Conservation (phyloP, 1,139 yeast genomes). For the Oligophagozyma castellii region DNA sequence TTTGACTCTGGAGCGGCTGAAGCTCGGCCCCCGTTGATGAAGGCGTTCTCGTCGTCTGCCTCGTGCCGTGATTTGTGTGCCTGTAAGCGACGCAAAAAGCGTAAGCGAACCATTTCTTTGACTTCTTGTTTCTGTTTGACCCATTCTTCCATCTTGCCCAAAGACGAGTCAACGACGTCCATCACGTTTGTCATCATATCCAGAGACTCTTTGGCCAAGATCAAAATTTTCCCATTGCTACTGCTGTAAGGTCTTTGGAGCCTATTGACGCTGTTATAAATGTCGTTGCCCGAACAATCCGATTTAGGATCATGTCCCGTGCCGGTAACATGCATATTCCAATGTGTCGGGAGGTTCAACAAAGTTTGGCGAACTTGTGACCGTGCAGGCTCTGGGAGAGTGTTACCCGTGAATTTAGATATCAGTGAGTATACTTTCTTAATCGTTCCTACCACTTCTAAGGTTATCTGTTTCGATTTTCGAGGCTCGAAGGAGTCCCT, state of each 20-base stretch:
- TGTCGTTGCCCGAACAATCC: neutral
- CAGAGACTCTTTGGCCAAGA: conserved; percentile 77
- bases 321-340: conserved; percentile 31
- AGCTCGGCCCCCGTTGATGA: neutral
- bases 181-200: conserved; percentile 80
- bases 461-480: conserved; percentile 39
- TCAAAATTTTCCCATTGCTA: conserved; percentile 49
- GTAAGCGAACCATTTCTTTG: conserved; percentile 20
- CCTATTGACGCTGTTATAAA: no score
- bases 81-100: no score
- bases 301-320: neutral
- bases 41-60: no score
- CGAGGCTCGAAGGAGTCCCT: conserved; percentile 23
- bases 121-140: conserved; percentile 34
- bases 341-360: conserved; percentile 55
- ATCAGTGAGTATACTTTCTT: conserved; percentile 78
- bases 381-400: conserved; percentile 74
- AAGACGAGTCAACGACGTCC: conserved; percentile 68
- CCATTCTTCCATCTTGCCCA: conserved; percentile 80
- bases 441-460: conserved; percentile 78
- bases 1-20: neutral
- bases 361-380: conserved; percentile 70
- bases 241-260: neutral
- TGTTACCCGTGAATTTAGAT: conserved; percentile 67
- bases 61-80: no score